Base-by-base conservation (phyloP, 2,329 filamentous ascomycete species). In the Clonostachys byssicola region DNA sequence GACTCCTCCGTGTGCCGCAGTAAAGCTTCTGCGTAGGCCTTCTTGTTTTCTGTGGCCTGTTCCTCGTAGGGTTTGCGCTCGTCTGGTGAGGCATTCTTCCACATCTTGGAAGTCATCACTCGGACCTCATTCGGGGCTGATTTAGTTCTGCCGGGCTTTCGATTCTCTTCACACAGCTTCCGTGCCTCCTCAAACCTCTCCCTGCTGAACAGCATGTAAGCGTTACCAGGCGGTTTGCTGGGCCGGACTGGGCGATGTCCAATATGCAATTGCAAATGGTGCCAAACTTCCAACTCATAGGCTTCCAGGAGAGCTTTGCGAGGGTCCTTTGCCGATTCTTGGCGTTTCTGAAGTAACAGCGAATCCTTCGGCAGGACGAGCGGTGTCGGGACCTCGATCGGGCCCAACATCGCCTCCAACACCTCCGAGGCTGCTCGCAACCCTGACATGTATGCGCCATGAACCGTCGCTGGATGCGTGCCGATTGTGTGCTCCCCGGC, bases 401-500 rank as follows among this genome's bases (percentile, higher is more conserved):
- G 85, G 1, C 94, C 94, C 34, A 94, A 74, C 62, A 96, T 80
- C 4, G 81, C 73, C 47, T 92, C 85, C 36, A 96, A 73, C 3
- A 99, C 80, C 60, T 97, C 92, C 4, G 88, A 86, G 12, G 94
- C 94, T 5, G 88, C 94, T 44, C 94, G 85, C 6, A 99, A 75
- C 4, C 94, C 95, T 3, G 94, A 96, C 5, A 99, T 74, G 61
- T 97, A 99, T 9, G 94, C 95, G 6, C 94, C 94, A 56, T 99
- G 94, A 1, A 99, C 94, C 3, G 94, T 99, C 34, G 95, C 94
- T 12, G 95, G 94, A 62, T 99, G 92, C 1, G 91, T 96, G 42
- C 89, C 91, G 56, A 89, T 96, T 1, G 95, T 99, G 51, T 96
- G 94, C 67, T 99, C 94, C 43, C 94, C 94, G 14, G 92, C 94